Conservation (phyloP, 371 early-diverging fungal species). For the Lichtheimia ornata region DNA sequence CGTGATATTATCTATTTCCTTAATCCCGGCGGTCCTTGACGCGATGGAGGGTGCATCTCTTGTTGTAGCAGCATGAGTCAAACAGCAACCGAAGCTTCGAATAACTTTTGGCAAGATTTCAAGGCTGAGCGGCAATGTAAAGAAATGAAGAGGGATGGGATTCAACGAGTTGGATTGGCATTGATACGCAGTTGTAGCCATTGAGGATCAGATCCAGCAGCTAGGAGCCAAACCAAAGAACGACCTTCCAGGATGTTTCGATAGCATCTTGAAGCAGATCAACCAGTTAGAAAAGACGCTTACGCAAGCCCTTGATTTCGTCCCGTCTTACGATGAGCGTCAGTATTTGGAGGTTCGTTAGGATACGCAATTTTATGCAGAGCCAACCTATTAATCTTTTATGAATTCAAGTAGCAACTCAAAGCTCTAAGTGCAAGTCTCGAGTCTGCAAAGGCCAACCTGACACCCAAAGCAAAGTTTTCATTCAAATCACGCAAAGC, state of each 20-base stretch:
- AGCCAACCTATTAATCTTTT: background rate
- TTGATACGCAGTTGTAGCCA: conserved; percentile 22
- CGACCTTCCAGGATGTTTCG: conserved; percentile 34
- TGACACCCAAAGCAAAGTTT: conserved; percentile 63
- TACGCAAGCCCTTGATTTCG: conserved; percentile 53
- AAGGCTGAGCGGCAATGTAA: conserved; percentile 39
- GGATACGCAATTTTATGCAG: background rate
- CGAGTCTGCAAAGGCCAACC: conserved; percentile 25
- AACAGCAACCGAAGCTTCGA: conserved; percentile 41
- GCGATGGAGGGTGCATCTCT: too few species aligned
- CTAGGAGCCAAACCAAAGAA: conserved; percentile 26
- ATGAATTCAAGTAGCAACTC: conserved; percentile 42
- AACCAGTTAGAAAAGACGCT: conserved; percentile 54
- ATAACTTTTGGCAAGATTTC: conserved; percentile 41
- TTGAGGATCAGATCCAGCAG: conserved; percentile 30
- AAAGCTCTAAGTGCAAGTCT: conserved; percentile 43
- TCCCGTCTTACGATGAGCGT: conserved; percentile 63
- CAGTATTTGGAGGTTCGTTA: conserved; percentile 45
- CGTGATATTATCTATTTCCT: too few species aligned
- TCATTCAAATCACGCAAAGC: conserved; percentile 60
- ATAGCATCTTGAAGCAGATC: conserved; percentile 40
- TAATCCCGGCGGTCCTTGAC: too few species aligned
- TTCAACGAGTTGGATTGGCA: background rate
- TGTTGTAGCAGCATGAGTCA: conserved; percentile 5
- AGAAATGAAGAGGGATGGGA: background rate